Base-by-base conservation (phyloP, 306 rosid species). In the Castanopsis chinensis region DNA sequence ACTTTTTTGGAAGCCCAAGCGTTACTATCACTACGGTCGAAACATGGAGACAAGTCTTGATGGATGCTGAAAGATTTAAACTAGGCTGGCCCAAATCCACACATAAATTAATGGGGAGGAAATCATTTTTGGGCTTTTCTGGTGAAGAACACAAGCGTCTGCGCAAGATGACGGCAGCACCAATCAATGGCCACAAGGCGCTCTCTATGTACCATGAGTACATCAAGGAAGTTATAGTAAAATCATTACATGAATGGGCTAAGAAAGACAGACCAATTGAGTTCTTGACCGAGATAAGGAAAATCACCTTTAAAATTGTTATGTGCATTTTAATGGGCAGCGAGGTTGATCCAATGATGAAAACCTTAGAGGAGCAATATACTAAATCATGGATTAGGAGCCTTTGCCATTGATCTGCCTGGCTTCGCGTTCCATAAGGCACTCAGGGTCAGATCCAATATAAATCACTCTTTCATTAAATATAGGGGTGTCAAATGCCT, bases 401-500 rank as follows among this genome's bases (percentile, higher is more conserved):
- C 98, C 75, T 88, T 94, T 97, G 77, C 89, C 3, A 89, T 94
- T 41, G 87, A 92, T 63, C 19, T 94, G 79, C 98, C 97, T 8
- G 98, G 98, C 41, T 94, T 94, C 18, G 97, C 98, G 2, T 94
- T 87, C 82, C 79, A 91, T 77, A 92, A 77, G 30, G 94, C 98
- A 13, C 87, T 88, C 73, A 91, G 89, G 97, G 98, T 91, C 30
- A 28, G 30, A 28, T 28, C 30, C 30, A 28, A 28, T 28, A 28
- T 28, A 2, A 28, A 28, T 2, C 3, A 28, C 2, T 28, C 30
- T 28, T 28, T 28, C 30, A 28, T 28, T 2, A 28, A 1, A 28
- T 1, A 28, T 28, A 2, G 30, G 2, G 27, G 27, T 25, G 27
- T 25, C 1, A 25, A 25, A 25, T 25, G n/a, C n/a, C n/a, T n/a